phyloP scores from a whole-genome alignment of 768 basidiomycete species.

The Boletus coccyginus region DNA sequence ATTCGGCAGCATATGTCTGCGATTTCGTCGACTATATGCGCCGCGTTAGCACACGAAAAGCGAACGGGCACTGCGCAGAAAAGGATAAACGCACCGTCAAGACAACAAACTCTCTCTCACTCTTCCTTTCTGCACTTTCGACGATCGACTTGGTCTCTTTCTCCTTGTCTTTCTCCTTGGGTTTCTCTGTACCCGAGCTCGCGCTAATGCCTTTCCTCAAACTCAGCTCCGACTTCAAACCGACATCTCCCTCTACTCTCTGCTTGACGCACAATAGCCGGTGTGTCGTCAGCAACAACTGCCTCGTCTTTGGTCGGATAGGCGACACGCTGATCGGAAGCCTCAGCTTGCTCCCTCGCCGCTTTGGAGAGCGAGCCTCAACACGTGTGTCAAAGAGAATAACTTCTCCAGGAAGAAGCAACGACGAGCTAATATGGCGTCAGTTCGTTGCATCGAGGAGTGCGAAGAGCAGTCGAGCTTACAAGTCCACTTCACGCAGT shows the following conservation, averaged over 20 bases:
- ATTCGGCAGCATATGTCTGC: constrained; percentile 41
- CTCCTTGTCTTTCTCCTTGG: constrained; percentile 37
- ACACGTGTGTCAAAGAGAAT: constrained; percentile 53
- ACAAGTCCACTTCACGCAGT: constrained; percentile 43
- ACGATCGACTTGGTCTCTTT: constrained; percentile 45
- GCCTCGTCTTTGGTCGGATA: constrained; percentile 49
- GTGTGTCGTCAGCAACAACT: constrained; percentile 54
- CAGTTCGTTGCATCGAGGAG: not conserved
- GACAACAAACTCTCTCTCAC: constrained; percentile 58
- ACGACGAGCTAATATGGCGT: constrained; percentile 27
- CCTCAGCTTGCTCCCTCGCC: constrained; percentile 56
- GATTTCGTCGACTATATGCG: constrained; percentile 43
- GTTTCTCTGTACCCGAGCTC: constrained; percentile 14
- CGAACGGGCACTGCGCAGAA: not conserved
- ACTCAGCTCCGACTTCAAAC: constrained; percentile 53
- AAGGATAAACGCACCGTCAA: constrained; percentile 47
- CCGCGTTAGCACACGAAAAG: not conserved
- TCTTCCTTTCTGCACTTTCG: constrained; percentile 47
- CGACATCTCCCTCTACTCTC: constrained; percentile 33
- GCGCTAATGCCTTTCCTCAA: constrained; percentile 25
- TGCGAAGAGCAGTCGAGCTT: constrained; percentile 10
- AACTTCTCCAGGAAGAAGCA: constrained; percentile 44
- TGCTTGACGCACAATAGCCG: constrained; percentile 59
- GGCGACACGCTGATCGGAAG: constrained; percentile 47
- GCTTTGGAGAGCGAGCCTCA: constrained; percentile 50